These are phyloP conservation scores for Singerocomus inundabilis DNA, from an alignment of 1,284 basidiomycete species.

Conservation along the genomic window DNA sequence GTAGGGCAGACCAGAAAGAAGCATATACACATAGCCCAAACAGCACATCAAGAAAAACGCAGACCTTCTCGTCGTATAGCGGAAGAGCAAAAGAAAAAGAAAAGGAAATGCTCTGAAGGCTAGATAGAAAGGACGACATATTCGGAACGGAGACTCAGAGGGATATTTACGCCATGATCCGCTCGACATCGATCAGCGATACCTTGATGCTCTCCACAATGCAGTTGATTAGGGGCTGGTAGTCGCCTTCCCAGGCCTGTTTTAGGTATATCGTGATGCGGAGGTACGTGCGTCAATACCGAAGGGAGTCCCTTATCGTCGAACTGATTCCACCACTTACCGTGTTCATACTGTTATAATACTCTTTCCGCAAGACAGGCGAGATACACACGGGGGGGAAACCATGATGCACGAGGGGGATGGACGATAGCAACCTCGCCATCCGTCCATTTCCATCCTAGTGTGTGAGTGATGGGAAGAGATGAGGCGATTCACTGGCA, in stretches of 20 bases:
- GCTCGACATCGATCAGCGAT: slow-evolving; percentile 30
- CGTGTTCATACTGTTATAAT: slow-evolving; percentile 38
- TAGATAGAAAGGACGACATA: too few species aligned
- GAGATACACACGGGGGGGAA: slow-evolving; percentile 42
- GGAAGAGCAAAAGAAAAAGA: too few species aligned
- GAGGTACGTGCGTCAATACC: neutral
- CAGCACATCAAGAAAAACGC: too few species aligned
- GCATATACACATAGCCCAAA: too few species aligned
- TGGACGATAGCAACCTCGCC: slow-evolving; percentile 39
- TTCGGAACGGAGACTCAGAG: neutral
- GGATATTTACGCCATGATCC: slow-evolving; percentile 30
- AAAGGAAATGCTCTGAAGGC: too few species aligned
- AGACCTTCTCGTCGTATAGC: too few species aligned
- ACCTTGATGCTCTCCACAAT: slow-evolving; percentile 27
- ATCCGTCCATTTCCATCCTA: slow-evolving; percentile 45
- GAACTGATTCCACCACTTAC: slow-evolving; percentile 20
- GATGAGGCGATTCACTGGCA: neutral
- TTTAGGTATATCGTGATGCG: neutral
- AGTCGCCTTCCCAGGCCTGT: slow-evolving; percentile 34
- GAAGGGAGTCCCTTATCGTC: too few species aligned
- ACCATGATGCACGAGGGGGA: slow-evolving; percentile 39
- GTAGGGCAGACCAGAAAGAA: too few species aligned
- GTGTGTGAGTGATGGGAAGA: neutral
- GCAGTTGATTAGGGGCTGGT: slow-evolving; percentile 33
- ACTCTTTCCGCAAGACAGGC: slow-evolving; percentile 28